These are phyloP conservation scores for Phaeophleospora eucalypticola DNA, from an alignment of 2,329 filamentous ascomycete genomes.

Conservation along the genomic window DNA sequence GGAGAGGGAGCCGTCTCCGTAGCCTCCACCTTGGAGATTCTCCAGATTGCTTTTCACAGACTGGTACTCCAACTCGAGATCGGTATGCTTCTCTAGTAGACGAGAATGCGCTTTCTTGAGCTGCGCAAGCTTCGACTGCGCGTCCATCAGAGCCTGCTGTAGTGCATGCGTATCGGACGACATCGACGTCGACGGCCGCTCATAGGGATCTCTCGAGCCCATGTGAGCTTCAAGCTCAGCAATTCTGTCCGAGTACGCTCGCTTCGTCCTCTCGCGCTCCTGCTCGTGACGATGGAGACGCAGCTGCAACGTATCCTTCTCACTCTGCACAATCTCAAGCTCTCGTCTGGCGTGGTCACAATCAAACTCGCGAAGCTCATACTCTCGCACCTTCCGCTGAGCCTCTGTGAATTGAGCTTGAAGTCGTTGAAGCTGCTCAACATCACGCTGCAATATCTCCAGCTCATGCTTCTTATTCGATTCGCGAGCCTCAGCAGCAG, in stretches of 20 bases:
- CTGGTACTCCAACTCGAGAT: slow-evolving; percentile 38
- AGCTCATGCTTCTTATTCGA: slow-evolving; percentile 60
- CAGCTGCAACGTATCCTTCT: slow-evolving; percentile 56
- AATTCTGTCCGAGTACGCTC: slow-evolving; percentile 47
- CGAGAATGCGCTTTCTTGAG: slow-evolving; percentile 51
- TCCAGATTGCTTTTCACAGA: slow-evolving; percentile 27
- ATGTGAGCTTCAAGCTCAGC: slow-evolving; percentile 41
- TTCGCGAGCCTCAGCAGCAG: slow-evolving; percentile 66
- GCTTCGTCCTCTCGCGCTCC: slow-evolving; percentile 47
- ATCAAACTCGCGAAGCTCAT: slow-evolving; percentile 61
- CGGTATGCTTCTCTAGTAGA: slow-evolving; percentile 48
- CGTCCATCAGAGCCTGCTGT: slow-evolving; percentile 40
- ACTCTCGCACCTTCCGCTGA: slow-evolving; percentile 58
- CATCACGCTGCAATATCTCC: slow-evolving; percentile 58
- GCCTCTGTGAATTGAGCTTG: slow-evolving; percentile 57
- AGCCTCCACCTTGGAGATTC: slow-evolving; percentile 14
- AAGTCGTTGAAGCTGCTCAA: slow-evolving; percentile 58
- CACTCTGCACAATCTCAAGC: slow-evolving; percentile 55
- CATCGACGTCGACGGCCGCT: slow-evolving; percentile 7
- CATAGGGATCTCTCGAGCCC: slow-evolving; percentile 5
- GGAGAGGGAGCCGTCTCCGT: slow-evolving; percentile 2
- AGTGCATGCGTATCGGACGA: slow-evolving; percentile 4
- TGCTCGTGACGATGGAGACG: slow-evolving; percentile 52
- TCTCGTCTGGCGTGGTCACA: slow-evolving; percentile 55
- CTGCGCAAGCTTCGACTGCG: slow-evolving; percentile 45